Evolutionary conservation across 768 basidiomycete species (phyloP).

Genomic region (Hericium rajendrae): DNA sequence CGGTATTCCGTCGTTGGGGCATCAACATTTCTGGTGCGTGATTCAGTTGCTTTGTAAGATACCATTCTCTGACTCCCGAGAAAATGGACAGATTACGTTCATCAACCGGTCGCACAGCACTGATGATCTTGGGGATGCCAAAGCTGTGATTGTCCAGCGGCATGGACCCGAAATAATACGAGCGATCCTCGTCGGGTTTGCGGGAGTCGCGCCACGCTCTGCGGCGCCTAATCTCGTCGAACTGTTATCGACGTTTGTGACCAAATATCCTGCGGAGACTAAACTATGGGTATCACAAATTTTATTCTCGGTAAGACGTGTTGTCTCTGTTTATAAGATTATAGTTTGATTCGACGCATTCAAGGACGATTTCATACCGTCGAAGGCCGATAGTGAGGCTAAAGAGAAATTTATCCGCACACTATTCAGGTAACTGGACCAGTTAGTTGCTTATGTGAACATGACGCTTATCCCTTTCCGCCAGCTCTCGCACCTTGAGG

Average conservation of each 20-base stretch:
- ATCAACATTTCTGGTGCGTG: constrained; percentile 70
- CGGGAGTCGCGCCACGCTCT: constrained; percentile 75
- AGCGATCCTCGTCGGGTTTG: constrained; percentile 71
- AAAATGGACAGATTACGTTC: constrained; percentile 41
- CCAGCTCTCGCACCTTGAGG: constrained; percentile 62
- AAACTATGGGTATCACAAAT: constrained; percentile 67
- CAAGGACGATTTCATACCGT: constrained; percentile 66
- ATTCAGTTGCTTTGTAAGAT: not conserved
- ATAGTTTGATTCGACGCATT: not conserved
- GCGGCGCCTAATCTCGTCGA: constrained; percentile 80
- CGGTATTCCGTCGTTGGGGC: constrained; percentile 79
- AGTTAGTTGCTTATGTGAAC: not conserved
- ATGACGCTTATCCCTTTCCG: not conserved
- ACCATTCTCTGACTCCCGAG: not conserved
- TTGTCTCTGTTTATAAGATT: not conserved
- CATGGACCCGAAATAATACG: constrained; percentile 64
- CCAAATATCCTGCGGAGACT: constrained; percentile 43
- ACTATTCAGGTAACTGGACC: constrained; percentile 44
- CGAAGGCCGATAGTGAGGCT: constrained; percentile 61
- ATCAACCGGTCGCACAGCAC: constrained; percentile 57
- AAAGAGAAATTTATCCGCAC: constrained; percentile 74
- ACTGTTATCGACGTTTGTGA: constrained; percentile 58
- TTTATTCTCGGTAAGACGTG: constrained; percentile 44
- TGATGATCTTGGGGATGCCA: constrained; percentile 49
- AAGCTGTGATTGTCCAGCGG: constrained; percentile 37